Evolutionary conservation across 176 grass and related monocot species (phyloP).

Genomic region (Oryza punctata): DNA sequence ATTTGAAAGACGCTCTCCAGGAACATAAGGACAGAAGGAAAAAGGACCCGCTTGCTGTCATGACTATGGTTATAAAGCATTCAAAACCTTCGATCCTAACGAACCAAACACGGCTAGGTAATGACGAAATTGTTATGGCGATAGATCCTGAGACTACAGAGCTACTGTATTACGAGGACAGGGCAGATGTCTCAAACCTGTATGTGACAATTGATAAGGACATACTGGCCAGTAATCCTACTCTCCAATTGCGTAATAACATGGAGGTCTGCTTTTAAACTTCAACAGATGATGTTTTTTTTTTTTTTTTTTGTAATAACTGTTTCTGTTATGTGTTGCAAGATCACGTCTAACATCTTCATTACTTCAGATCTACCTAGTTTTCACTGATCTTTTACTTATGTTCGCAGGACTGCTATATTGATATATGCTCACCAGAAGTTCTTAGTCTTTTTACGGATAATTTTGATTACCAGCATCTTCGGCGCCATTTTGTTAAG

Average conservation of each 20-base stretch:
- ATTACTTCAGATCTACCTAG: not conserved
- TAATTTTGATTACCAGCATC: slow-evolving; percentile 98
- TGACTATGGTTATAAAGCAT: slow-evolving; percentile 93
- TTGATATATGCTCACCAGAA: slow-evolving; percentile 97
- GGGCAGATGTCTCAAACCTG: slow-evolving; percentile 48
- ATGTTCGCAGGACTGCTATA: slow-evolving; percentile 83
- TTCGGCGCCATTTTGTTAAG: slow-evolving; percentile 98
- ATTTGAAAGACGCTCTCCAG: slow-evolving; percentile 70
- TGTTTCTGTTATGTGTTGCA: slow-evolving; percentile 19
- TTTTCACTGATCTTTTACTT: not conserved
- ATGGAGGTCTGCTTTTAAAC: slow-evolving; percentile 71
- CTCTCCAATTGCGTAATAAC: slow-evolving; percentile 72
- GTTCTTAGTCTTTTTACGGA: slow-evolving; percentile 93
- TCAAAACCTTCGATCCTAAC: slow-evolving; percentile 75
- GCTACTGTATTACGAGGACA: slow-evolving; percentile 85
- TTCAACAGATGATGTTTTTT: not conserved
- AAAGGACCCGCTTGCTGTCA: slow-evolving; percentile 86
- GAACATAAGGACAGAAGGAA: slow-evolving; percentile 91
- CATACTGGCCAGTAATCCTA: slow-evolving; percentile 71
- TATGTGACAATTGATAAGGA: slow-evolving; percentile 78
- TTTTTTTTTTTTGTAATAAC: not conserved
- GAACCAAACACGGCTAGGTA: slow-evolving; percentile 77
- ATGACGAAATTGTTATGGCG: slow-evolving; percentile 80
- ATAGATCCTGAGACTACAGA: slow-evolving; percentile 87
- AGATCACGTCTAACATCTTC: not conserved